phyloP scores from a whole-genome alignment of 306 rosid species.

The Acacia acuminata region DNA sequence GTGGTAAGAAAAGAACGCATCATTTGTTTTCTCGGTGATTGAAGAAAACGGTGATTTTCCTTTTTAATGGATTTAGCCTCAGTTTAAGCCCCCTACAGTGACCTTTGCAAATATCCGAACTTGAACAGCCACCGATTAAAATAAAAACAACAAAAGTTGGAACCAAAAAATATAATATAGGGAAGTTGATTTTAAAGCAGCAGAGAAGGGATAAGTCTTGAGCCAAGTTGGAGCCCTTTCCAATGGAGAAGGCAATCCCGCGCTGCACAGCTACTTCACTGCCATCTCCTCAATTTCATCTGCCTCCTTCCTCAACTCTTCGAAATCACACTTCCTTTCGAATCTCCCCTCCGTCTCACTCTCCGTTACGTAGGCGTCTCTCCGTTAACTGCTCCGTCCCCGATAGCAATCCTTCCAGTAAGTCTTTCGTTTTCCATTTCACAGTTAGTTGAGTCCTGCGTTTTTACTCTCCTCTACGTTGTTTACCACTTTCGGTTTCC shows the following conservation, averaged over 20 bases:
- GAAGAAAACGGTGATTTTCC: too few relatives aligned
- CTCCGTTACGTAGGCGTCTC: conserved; percentile 1
- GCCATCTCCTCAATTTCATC: conserved; percentile 20
- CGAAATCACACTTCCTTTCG: background rate
- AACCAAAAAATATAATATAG: too few relatives aligned
- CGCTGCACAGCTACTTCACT: background rate
- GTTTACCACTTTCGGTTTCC: background rate
- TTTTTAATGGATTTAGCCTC: background rate
- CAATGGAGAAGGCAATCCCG: conserved; percentile 21
- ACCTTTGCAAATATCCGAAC: background rate
- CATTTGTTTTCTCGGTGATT: too few relatives aligned
- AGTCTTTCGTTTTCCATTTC: conserved; percentile 6
- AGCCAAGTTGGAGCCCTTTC: background rate
- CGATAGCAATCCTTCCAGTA: conserved; percentile 40
- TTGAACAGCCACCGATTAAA: too few relatives aligned
- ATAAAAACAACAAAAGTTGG: background rate
- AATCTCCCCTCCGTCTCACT: conserved; percentile 14
- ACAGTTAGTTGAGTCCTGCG: background rate
- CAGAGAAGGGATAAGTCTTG: background rate
- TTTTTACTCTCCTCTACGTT: background rate
- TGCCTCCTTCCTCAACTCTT: background rate
- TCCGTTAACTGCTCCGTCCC: conserved; percentile 36
- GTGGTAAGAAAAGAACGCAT: too few relatives aligned
- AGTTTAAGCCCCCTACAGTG: too few relatives aligned
- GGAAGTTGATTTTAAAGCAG: too few relatives aligned